Percentiles rank a stretch among this genome's conserved stretches.
Conservation (phyloP, 1,284 basidiomycete species). For the Chalciporus piperatoides region DNA sequence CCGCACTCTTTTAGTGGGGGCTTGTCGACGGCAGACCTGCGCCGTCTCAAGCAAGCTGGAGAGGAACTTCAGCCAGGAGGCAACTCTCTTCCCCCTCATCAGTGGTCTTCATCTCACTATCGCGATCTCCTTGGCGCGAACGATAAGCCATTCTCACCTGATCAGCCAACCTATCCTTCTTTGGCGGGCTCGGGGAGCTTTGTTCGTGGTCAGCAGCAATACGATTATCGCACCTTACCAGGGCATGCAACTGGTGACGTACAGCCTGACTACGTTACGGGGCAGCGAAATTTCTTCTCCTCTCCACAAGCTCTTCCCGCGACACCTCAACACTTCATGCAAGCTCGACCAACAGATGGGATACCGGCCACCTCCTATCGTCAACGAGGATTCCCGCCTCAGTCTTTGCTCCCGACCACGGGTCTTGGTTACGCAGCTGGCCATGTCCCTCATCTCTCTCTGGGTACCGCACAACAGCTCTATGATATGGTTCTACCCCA, state of each 20-base stretch:
- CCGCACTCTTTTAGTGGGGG: conserved; percentile 78
- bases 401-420: conserved; percentile 51
- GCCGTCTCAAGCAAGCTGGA: conserved; percentile 66
- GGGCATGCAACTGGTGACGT: conserved; percentile 49
- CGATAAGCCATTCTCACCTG: conserved; percentile 37
- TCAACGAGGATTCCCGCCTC: conserved; percentile 57
- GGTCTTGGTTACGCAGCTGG: conserved; percentile 52
- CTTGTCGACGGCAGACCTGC: conserved; percentile 64
- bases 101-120: conserved; percentile 46
- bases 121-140: conserved; percentile 39
- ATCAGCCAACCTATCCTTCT: conserved; percentile 71
- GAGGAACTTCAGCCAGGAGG: conserved; percentile 41
- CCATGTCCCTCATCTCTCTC: conserved; percentile 57
- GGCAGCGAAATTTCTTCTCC: conserved; percentile 53
- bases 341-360: conserved; percentile 46
- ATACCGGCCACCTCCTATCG: conserved; percentile 49
- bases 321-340: conserved; percentile 44
- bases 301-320: conserved; percentile 28
- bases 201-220: conserved; percentile 44
- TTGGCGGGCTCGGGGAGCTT: conserved; percentile 44
- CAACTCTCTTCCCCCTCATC: conserved; percentile 38
- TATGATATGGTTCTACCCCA: conserved; percentile 74
- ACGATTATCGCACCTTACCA: conserved; percentile 41
- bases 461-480: conserved; percentile 67
- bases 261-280: conserved; percentile 52